Percentiles rank a stretch among this genome's conserved stretches.
Conservation (phyloP, 2,329 filamentous ascomycete genomes). For the Phialocephala sp. region DNA sequence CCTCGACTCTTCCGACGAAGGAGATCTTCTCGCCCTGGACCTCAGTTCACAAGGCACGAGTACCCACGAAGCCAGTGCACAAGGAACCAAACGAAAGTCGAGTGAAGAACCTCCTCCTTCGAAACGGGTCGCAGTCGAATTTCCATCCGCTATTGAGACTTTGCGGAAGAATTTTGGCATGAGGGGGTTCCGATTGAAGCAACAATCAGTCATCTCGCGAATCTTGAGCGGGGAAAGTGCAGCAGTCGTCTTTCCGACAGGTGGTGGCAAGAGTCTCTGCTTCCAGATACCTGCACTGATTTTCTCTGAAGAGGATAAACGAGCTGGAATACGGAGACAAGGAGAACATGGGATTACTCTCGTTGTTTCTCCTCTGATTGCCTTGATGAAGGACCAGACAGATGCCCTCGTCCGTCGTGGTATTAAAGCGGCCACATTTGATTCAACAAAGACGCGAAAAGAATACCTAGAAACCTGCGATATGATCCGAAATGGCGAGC, state of each 20-base stretch:
- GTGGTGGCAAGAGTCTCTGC: conserved; percentile 50
- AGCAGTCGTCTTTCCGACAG: conserved; percentile 50
- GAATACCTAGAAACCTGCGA: conserved; percentile 50
- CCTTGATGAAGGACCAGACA: conserved; percentile 66
- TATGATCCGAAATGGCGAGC: conserved; percentile 51
- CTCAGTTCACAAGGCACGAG: background rate
- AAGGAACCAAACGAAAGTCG: background rate
- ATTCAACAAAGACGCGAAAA: conserved; percentile 58
- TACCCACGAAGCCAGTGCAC: background rate
- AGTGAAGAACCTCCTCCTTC: background rate
- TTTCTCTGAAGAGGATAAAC: conserved; percentile 48
- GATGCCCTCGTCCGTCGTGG: conserved; percentile 56
- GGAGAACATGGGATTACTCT: conserved; percentile 54
- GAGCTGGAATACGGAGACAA: conserved; percentile 33
- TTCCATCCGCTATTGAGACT: conserved; percentile 42
- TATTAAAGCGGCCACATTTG: conserved; percentile 58
- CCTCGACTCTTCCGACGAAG: conserved; percentile 7
- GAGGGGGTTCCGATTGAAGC: conserved; percentile 50
- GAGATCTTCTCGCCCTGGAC: conserved; percentile 3
- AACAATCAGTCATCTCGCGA: conserved; percentile 50
- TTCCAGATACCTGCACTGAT: conserved; percentile 52
- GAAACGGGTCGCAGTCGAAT: conserved; percentile 5
- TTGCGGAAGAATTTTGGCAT: conserved; percentile 49
- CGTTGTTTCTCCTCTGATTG: conserved; percentile 61
- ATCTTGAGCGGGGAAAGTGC: conserved; percentile 51